phyloP scores from a whole-genome alignment of 2,329 filamentous ascomycete species.

The Graphilbum sp. region DNA sequence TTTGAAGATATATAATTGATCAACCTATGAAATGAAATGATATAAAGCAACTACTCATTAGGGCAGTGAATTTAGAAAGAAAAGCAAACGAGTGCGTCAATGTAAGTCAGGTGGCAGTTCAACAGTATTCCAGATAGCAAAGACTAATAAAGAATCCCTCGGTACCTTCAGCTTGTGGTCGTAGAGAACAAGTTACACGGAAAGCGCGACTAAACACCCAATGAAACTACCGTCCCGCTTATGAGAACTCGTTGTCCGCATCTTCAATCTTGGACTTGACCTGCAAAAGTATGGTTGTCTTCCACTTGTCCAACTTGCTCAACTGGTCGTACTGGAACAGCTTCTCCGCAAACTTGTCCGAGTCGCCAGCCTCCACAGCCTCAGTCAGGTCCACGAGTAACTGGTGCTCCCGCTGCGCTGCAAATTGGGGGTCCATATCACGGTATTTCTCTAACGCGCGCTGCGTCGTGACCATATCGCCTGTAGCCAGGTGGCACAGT shows the following conservation, averaged over 20 bases:
- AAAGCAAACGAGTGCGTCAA: too few relatives aligned
- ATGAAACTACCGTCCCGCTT: too few relatives aligned
- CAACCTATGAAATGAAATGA: too few relatives aligned
- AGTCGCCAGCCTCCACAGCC: slow-evolving; percentile 60
- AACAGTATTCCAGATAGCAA: too few relatives aligned
- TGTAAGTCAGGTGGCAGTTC: too few relatives aligned
- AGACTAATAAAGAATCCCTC: too few relatives aligned
- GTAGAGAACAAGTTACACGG: too few relatives aligned
- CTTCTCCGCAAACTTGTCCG: slow-evolving; percentile 72
- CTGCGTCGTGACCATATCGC: slow-evolving; percentile 62
- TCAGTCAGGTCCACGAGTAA: slow-evolving; percentile 62
- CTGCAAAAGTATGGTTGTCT: slow-evolving; percentile 68
- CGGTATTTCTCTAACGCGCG: slow-evolving; percentile 70
- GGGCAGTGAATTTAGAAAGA: too few relatives aligned
- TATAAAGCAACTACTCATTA: too few relatives aligned
- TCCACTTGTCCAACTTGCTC: slow-evolving; percentile 93
- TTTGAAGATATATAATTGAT: too few relatives aligned
- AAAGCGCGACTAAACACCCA: too few relatives aligned
- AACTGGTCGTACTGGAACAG: slow-evolving; percentile 81
- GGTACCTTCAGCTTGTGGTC: too few relatives aligned
- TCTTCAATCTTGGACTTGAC: slow-evolving; percentile 72
- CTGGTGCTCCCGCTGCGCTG: slow-evolving; percentile 63
- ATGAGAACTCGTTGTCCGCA: slow-evolving; percentile 21
- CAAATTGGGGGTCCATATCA: slow-evolving; percentile 64
- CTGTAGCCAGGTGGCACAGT: slow-evolving; percentile 64